Base-by-base conservation (phyloP, 768 basidiomycete genomes). In the Neoboletus brunneissimus region DNA sequence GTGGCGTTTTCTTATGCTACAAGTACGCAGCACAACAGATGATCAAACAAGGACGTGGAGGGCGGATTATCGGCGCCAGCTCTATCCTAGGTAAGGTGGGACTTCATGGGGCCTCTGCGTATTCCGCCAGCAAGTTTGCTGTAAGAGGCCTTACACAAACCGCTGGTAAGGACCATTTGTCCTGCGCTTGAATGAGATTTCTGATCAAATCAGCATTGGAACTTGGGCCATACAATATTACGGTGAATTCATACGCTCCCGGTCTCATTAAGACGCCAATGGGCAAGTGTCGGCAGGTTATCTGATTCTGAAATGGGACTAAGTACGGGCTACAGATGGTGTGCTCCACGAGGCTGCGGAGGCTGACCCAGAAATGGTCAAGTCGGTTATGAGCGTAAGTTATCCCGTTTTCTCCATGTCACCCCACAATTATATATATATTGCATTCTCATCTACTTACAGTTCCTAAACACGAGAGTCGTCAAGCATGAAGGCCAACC, bases 1-100 rank as follows among this genome's bases (percentile, higher is more conserved):
- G 79, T 43, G 84, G 83, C 35, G 69, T 76, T 5, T 85, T 81
- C 71, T 75, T 82, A 53, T 85, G 83, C 64, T 87, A 85, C 50
- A 82, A 85, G 53, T 76, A 84, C 56, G 86, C 84, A 2, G 84
- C 81, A 16, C 72, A 73, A 55, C 78, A 81, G 61, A 88, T 87
- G 87, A 76, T 84, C 16, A 53, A 65, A 5, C 80, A 80, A 68
- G 75, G 77, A 0, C 70, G 67, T 12, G 78, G 81, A 11, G 81
- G 84, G 0, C 72, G 79, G n/a, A 82, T 87, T 55, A 76, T 86
- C 22, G 79, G 85, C 2, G 57, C 62, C 0, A 50, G 50, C 15
- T 66, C 65, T 4, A 3, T 47, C 0, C 2, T 7, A 1, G 58
- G 57, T 6, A 55, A 43, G 16, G 13, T 27, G 6, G 59, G 49